These are phyloP conservation scores for Lignosus rhinocerotis DNA, from an alignment of 1,284 basidiomycete species.

Conservation along the genomic window DNA sequence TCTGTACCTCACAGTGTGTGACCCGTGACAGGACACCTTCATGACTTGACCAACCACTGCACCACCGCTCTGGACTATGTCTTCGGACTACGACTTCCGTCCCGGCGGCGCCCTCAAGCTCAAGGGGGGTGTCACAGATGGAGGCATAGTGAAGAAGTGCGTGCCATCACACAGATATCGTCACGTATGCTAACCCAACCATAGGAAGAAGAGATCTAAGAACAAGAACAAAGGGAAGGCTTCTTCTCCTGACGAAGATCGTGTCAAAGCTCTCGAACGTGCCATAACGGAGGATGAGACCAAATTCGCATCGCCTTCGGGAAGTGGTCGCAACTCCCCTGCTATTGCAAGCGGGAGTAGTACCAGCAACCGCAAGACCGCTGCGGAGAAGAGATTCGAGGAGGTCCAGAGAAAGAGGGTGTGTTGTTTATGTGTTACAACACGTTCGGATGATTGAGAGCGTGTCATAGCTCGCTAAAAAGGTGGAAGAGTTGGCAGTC, in stretches of 20 bases:
- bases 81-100: constrained; percentile 79
- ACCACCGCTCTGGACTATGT: constrained; percentile 45
- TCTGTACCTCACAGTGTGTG: constrained; percentile 21
- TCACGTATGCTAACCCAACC: constrained; percentile 49
- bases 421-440: constrained; percentile 34
- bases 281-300: constrained; percentile 45
- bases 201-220: constrained; percentile 88
- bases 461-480: constrained; percentile 66
- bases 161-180: constrained; percentile 30
- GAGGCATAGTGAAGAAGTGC: constrained; percentile 81
- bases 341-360: constrained; percentile 35
- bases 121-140: constrained; percentile 79
- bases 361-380: constrained; percentile 67
- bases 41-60: constrained; percentile 27
- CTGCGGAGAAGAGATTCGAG: constrained; percentile 89
- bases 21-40: constrained; percentile 27
- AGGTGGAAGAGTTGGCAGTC: constrained; percentile 78
- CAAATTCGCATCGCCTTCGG: constrained; percentile 46
- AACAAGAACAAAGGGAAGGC: constrained; percentile 46
- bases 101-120: constrained; percentile 89
- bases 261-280: constrained; percentile 51
- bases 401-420: constrained; percentile 84
- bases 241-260: constrained; percentile 39
- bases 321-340: constrained; percentile 61
- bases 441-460: neutral